Conservation (phyloP, 176 grass and related monocot species). For the Musa acuminata region DNA sequence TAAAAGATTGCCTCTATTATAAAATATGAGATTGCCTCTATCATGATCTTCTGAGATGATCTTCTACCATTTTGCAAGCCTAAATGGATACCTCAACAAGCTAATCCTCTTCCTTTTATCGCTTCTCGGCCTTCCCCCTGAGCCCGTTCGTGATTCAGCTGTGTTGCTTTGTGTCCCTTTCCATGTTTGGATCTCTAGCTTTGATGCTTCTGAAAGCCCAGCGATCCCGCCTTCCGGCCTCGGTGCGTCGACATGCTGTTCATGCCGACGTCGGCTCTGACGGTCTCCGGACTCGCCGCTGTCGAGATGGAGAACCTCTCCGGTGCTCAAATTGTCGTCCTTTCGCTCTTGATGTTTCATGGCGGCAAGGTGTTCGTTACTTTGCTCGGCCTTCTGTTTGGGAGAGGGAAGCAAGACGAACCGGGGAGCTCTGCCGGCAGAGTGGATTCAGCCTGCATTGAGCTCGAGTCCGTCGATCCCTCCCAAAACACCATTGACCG, state of each 20-base stretch:
- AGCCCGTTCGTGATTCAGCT: slow-evolving; percentile 39
- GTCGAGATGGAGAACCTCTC: slow-evolving; percentile 74
- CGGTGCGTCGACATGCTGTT: slow-evolving; percentile 49
- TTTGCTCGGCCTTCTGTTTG: slow-evolving; percentile 31
- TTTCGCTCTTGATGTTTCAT: slow-evolving; percentile 52
- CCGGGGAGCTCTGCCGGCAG: slow-evolving; percentile 1
- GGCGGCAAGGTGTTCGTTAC: slow-evolving; percentile 71
- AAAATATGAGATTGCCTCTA: too few relatives aligned
- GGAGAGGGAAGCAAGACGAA: neutral
- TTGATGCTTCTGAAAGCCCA: slow-evolving; percentile 37
- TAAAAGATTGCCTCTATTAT: too few relatives aligned
- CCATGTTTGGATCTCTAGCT: slow-evolving; percentile 46
- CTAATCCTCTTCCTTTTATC: slow-evolving; percentile 12
- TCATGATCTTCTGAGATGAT: too few relatives aligned
- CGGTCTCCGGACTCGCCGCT: slow-evolving; percentile 55
- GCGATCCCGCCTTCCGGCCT: slow-evolving; percentile 10
- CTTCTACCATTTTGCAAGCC: too few relatives aligned
- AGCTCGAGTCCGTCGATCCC: slow-evolving; percentile 18
- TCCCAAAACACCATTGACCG: slow-evolving; percentile 4
- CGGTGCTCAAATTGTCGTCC: slow-evolving; percentile 37
- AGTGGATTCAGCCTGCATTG: slow-evolving; percentile 12
- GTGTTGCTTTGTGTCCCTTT: slow-evolving; percentile 44
- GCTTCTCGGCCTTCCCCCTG: slow-evolving; percentile 29
- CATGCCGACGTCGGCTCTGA: slow-evolving; percentile 52
- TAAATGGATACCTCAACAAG: neutral